Evolutionary conservation across 169 alveolate species (phyloP), one percentile per base, ranked within the genome.

Genomic region (Cyclospora cayetanensis): DNA sequence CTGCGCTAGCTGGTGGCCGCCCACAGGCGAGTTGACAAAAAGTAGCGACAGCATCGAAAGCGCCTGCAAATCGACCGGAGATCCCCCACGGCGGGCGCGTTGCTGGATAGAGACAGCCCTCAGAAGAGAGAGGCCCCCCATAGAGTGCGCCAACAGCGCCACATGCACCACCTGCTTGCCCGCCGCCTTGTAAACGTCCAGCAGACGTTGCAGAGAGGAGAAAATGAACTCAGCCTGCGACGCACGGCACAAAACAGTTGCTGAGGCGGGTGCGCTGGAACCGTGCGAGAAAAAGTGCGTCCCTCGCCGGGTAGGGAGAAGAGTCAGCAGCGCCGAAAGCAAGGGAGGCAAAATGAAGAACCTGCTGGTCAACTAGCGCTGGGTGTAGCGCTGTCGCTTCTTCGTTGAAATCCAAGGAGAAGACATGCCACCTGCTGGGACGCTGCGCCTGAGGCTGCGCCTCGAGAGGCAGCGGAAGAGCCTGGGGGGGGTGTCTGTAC

Each of bases 1-100:
- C 83, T 72, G 60, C 55, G 39, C 39, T 18, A 72, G 83, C 27
- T 72, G 83, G 83, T 72, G 55, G 60, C 83, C 83, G 55, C 83
- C 35, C 18, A 72, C 52, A 12, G 83, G 55, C 27, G 60, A 72
- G 35, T 72, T 72, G 22, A 72, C 35, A 15, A 18, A 39, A 15
- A 72, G 39, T 9, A 72, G 83, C 15, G 83, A 37, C 55, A 72
- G 29, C 15, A 72, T 29, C 15, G 83, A 29, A 5, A 72, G 60
- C 39, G 4, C 55, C 53, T 11, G 55, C 77, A 72, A 34, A 18
- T 37, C 83, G 1, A 34, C 83, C 20, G n/a, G 60, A 0, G 37
- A 18, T 7, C 63, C 63, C 83, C 35, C 60, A 52, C 55, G 83
- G 31, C 60, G 55, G 34, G 2, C 25, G 11, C 39, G 55, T 55